phyloP scores from a whole-genome alignment of 306 rosid genomes.

The Vigna trinervia region DNA sequence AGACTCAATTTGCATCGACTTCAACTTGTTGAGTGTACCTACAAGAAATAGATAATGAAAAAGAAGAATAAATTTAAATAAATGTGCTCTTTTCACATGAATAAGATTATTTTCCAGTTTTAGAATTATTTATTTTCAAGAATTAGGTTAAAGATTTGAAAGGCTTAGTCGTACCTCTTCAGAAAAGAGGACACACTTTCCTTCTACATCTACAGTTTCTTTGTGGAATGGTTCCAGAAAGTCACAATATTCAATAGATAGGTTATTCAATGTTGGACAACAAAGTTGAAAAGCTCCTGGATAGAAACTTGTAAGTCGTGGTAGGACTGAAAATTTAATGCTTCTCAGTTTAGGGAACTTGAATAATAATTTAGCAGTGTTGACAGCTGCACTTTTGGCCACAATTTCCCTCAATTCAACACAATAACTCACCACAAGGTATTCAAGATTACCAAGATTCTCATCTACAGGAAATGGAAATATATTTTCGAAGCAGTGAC shows the following conservation, averaged over 20 bases:
- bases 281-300: neutral
- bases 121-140: too few species aligned
- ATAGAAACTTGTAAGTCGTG: constrained; percentile 17
- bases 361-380: neutral
- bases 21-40: constrained; percentile 19
- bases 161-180: constrained; percentile 2
- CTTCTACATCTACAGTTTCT: neutral
- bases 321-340: neutral
- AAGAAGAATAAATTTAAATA: too few species aligned
- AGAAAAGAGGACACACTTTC: neutral
- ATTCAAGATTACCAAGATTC: neutral
- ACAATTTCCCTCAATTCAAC: neutral
- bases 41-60: too few species aligned
- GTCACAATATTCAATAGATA: constrained; percentile 1
- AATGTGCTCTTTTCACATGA: too few species aligned
- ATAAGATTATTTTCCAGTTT: too few species aligned
- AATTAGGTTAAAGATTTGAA: too few species aligned
- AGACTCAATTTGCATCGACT: neutral
- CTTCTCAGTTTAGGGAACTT: neutral
- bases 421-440: neutral
- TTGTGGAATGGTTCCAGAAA: neutral
- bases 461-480: constrained; percentile 30
- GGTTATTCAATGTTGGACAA: neutral
- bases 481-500: constrained; percentile 11
- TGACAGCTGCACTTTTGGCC: neutral